Percentiles rank a stretch among this genome's conserved stretches.
Evolutionary conservation across 768 basidiomycete species (phyloP).

Genomic region (Jaapia argillacea): DNA sequence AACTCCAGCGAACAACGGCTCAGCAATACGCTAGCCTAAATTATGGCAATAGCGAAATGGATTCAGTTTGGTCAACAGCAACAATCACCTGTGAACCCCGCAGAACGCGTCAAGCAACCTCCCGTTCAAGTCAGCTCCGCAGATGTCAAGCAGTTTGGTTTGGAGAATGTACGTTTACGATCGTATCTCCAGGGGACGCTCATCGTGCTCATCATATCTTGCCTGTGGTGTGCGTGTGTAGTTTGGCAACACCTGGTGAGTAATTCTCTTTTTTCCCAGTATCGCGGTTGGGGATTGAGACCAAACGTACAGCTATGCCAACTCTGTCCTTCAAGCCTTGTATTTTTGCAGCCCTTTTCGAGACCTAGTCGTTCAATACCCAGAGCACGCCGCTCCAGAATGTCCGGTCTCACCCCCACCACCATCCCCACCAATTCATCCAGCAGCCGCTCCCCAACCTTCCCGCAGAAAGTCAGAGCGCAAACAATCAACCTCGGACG

Average conservation of each 20-base stretch:
- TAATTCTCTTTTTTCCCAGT: conserved; percentile 3
- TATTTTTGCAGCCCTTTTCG: conserved; percentile 95
- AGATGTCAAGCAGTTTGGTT: conserved; percentile 86
- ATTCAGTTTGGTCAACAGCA: conserved; percentile 21
- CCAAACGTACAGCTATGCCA: conserved; percentile 82
- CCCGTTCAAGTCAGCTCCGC: conserved; percentile 38
- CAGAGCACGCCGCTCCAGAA: conserved; percentile 38
- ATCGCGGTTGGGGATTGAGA: no score
- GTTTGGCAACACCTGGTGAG: conserved; percentile 96
- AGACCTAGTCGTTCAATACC: conserved; percentile 71
- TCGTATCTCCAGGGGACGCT: not conserved
- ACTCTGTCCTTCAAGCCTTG: conserved; percentile 95
- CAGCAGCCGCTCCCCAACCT: conserved; percentile 14
- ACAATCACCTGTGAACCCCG: conserved; percentile 14
- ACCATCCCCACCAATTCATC: conserved; percentile 21
- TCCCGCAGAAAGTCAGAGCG: conserved; percentile 47
- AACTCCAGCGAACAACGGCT: no score
- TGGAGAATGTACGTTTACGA: conserved; percentile 79
- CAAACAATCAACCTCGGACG: conserved; percentile 24
- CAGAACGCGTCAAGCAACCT: no score
- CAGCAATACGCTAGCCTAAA: no score
- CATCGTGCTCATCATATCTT: not conserved
- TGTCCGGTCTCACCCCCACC: conserved; percentile 20
- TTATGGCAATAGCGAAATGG: conserved; percentile 32
- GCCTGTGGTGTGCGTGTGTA: conserved; percentile 18